Evolutionary conservation across 495 filamentous ascomycete genomes (phyloP).

Genomic region (Lindgomyces ingoldianus): DNA sequence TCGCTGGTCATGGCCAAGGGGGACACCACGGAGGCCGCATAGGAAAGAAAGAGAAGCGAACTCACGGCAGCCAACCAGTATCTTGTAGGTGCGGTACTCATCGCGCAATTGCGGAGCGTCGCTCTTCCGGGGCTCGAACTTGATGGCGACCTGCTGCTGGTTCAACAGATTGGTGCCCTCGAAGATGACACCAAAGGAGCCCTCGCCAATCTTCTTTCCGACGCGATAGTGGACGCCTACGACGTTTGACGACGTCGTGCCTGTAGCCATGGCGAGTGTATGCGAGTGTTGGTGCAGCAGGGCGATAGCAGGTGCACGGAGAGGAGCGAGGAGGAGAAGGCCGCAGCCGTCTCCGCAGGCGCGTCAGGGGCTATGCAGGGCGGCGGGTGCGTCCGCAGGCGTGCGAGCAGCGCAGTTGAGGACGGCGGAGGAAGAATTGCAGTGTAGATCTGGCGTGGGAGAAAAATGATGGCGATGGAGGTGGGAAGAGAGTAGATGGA

Average conservation of each 20-base stretch:
- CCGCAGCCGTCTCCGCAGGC: conserved; percentile 22
- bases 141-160: conserved; percentile 99
- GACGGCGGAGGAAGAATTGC: neutral
- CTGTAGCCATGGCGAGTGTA: conserved; percentile 56
- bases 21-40: neutral
- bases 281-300: neutral
- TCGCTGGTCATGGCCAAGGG: conserved; percentile 32
- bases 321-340: conserved; percentile 5
- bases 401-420: neutral
- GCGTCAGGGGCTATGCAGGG: conserved; percentile 13
- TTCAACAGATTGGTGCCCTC: conserved; percentile 98
- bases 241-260: conserved; percentile 95
- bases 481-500: neutral
- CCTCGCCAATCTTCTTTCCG: conserved; percentile 99
- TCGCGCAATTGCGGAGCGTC: conserved; percentile 97
- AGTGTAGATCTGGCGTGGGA: neutral
- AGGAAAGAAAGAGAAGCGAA: conserved; percentile 54
- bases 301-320: neutral
- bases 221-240: conserved; percentile 99
- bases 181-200: conserved; percentile 98
- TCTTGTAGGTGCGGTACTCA: conserved; percentile 99
- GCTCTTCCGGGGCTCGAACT: conserved; percentile 99
- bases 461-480: neutral
- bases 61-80: conserved; percentile 97
- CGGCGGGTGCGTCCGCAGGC: neutral